Percentiles rank a stretch among this genome's conserved stretches.
Evolutionary conservation across 139 green algal genomes (phyloP).

Genomic region (Chlorella sp.): DNA sequence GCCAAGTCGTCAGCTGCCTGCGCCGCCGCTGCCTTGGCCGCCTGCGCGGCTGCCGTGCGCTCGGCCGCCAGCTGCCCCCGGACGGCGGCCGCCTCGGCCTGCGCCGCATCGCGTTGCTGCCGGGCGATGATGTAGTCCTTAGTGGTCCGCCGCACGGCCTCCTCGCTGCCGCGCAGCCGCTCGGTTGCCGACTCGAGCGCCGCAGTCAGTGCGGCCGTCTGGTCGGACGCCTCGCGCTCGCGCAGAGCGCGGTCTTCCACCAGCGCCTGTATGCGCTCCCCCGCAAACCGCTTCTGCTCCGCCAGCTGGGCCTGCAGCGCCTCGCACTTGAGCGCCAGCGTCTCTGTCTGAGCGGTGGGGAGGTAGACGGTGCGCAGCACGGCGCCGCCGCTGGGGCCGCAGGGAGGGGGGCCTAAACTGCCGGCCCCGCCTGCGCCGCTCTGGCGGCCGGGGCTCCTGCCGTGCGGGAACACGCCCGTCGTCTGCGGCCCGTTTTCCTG

Average conservation of each 20-base stretch:
- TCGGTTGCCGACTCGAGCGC: slow-evolving; percentile 50
- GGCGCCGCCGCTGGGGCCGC: slow-evolving; percentile 5
- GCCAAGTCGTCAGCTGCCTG: not conserved
- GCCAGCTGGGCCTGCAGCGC: slow-evolving; percentile 82
- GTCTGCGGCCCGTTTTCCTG: not conserved
- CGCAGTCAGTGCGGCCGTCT: slow-evolving; percentile 20
- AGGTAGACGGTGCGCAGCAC: slow-evolving; percentile 70
- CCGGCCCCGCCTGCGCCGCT: not conserved
- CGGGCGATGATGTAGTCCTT: slow-evolving; percentile 79
- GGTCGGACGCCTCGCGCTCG: slow-evolving; percentile 68
- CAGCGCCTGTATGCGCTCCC: slow-evolving; percentile 77
- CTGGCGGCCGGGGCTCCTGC: no score
- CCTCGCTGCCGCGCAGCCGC: slow-evolving; percentile 64
- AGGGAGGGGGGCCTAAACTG: not conserved
- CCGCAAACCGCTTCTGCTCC: slow-evolving; percentile 78
- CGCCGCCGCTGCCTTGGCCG: no score
- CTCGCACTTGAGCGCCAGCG: slow-evolving; percentile 77
- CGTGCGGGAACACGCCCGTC: not conserved
- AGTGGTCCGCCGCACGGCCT: slow-evolving; percentile 72
- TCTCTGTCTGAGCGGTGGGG: slow-evolving; percentile 64
- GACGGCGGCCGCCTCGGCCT: not conserved
- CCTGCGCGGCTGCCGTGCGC: not conserved
- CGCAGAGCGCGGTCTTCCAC: slow-evolving; percentile 77
- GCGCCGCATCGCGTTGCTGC: slow-evolving; percentile 17
- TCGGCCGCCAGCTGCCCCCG: slow-evolving; percentile 1